Base-by-base conservation (phyloP, 176 grass and related monocot genomes). In the Carex scoparia region DNA sequence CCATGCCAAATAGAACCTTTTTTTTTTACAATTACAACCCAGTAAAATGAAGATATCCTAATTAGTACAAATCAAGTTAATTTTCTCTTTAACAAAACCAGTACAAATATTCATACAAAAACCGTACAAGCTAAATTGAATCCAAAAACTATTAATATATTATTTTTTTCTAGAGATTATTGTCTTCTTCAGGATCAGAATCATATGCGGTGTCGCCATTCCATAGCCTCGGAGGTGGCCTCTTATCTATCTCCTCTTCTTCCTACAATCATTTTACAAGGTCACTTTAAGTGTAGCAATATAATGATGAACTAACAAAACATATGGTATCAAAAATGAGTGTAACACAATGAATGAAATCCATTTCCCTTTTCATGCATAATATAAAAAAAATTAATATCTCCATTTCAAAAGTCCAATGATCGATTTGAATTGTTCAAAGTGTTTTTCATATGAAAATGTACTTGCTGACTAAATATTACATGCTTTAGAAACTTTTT, bases 111-210 rank as follows among this genome's bases (percentile, higher is more conserved):
- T 76, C 1, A 76, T 30, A 69, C n/a, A 53, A 11, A 63, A 32
- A 38, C 44, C 10, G 13, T 23, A 83, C 61, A 13, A 68, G 23
- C 49, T 83, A 35, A 83, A 55, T 69, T 42, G 35, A 42, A 3
- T 8, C 67, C 61, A 82, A 83, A 51, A 68, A 64, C 11, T 65
- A 65, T 44, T 65, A 30, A 69, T 48, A 51, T 12, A 51, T 32
- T 53, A 7, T 77, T 77, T 23, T 76, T 31, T 30, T 76, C 48
- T 67, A 83, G 46, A 83, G 6, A 69, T 83, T 53, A 51, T 49
- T 64, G 69, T 83, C 81, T 33, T 95, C 93, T 84, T 95, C 93
- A 32, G 88, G 85, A 86, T 92, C 93, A 89, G 93, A 92, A 69
- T 92, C 93, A 82, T 92, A 89, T 57, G 63, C 81, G 69, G 70